Evolutionary conservation across 2,329 filamentous ascomycete genomes (phyloP).

Genomic region (Aspergillus neotritici): DNA sequence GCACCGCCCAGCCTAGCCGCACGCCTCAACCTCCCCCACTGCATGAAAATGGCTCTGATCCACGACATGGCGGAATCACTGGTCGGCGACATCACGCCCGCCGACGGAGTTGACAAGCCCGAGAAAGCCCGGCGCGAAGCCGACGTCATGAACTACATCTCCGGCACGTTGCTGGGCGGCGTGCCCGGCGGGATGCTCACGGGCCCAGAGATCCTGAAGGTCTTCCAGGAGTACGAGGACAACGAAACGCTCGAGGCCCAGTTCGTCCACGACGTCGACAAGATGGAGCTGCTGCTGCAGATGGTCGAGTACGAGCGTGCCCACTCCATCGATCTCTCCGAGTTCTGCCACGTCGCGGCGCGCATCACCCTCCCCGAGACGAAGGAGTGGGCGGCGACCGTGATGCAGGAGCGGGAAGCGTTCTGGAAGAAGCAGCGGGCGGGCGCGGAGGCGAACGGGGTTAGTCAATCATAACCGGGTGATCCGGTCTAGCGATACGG

Average conservation of each 20-base stretch:
- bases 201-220: conserved; percentile 64
- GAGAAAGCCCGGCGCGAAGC: conserved; percentile 88
- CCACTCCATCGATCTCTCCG: conserved; percentile 67
- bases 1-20: conserved; percentile 68
- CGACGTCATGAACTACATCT: conserved; percentile 88
- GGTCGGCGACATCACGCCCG: conserved; percentile 93
- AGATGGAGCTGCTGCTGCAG: conserved; percentile 89
- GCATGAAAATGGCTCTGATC: conserved; percentile 90
- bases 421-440: conserved; percentile 56
- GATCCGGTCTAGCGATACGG: conserved; percentile 6
- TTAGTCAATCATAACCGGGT: conserved; percentile 2
- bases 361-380: conserved; percentile 72
- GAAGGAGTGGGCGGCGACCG: conserved; percentile 68
- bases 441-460: not conserved
- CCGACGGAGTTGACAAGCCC: conserved; percentile 70
- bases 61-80: conserved; percentile 97
- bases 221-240: conserved; percentile 97
- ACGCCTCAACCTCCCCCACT: conserved; percentile 70
- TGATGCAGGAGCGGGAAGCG: conserved; percentile 67
- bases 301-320: conserved; percentile 93
- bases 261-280: conserved; percentile 96
- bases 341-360: conserved; percentile 75
- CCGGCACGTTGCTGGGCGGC: conserved; percentile 62
- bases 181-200: conserved; percentile 63
- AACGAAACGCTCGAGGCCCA: conserved; percentile 73